Evolutionary conservation across 768 basidiomycete species (phyloP), one percentile per base, ranked within the genome.

Genomic region (Mycena metata): DNA sequence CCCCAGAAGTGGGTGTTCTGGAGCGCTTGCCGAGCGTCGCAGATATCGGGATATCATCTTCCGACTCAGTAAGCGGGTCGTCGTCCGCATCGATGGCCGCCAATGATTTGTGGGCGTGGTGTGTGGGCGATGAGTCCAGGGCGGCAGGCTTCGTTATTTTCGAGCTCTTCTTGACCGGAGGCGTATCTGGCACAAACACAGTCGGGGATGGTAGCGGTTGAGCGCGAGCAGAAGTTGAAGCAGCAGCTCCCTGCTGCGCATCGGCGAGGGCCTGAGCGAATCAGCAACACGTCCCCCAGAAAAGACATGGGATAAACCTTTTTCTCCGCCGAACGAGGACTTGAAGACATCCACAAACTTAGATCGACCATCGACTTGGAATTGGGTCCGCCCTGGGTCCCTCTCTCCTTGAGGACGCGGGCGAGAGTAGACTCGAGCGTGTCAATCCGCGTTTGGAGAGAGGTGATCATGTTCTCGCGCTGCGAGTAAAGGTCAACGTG

Each of bases 361-460:
- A 84, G 67, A 65, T 83, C 80, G 17, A 86, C 79, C 69, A 86
- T 82, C 2, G 83, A 79, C 46, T 77, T 80, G 9, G 68, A 62
- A 15, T 74, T 70, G 3, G 66, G 67, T 0, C 73, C 77, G 17
- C 66, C 64, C 36, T 79, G 77, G 17, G 69, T 70, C 45, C 74
- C 79, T 56, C 78, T 79, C 60, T 82, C 82, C 59, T 80, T 79
- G 63, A 89, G 77, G 42, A 81, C 74, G 58, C 82, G 83, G 0
- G 87, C 85, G 15, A 89, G 76, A 35, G 77, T 79, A 12, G 76
- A 81, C 73, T 89, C 87, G 15, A 90, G 75, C 17, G 82, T 81
- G 6, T 72, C 71, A 47, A 88, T 82, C 67, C 84, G 83, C 49
- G 76, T 77, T 65, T 85, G 83, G 23, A 86, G 77, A 58, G 82